These are phyloP conservation scores for Claviceps arundinis DNA, from an alignment of 2,329 filamentous ascomycete species.

Conservation along the genomic window DNA sequence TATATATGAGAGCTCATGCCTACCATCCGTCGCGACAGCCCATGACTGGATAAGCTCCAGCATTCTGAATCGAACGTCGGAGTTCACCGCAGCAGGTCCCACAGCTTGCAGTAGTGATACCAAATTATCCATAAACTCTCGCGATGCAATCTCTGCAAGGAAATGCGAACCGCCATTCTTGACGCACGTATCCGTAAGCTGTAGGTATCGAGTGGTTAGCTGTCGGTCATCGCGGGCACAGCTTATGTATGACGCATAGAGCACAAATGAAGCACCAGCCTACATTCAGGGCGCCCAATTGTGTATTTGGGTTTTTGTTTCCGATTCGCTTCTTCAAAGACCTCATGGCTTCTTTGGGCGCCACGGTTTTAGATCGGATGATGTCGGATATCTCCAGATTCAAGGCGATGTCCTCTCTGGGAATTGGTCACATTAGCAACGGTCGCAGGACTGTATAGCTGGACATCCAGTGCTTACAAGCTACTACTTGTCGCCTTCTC, in stretches of 20 bases:
- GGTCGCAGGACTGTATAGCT: background rate
- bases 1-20: constrained; percentile 73
- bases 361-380: constrained; percentile 93
- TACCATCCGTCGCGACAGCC: constrained; percentile 78
- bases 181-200: constrained; percentile 94
- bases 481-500: constrained; percentile 91
- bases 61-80: constrained; percentile 79
- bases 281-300: constrained; percentile 88
- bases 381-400: constrained; percentile 97
- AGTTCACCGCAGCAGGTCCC: constrained; percentile 60
- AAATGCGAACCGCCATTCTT: constrained; percentile 98
- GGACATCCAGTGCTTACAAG: constrained; percentile 44
- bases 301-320: constrained; percentile 95
- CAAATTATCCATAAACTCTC: constrained; percentile 97
- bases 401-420: constrained; percentile 85
- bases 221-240: background rate
- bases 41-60: constrained; percentile 87
- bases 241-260: background rate
- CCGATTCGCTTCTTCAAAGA: constrained; percentile 87
- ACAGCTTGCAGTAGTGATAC: constrained; percentile 78
- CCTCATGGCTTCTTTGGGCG: constrained; percentile 96
- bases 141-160: constrained; percentile 83
- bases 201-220: constrained; percentile 18
- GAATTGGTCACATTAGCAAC: constrained; percentile 5
- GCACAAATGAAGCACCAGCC: constrained; percentile 8